Percentiles rank a stretch among this genome's conserved stretches.
Conservation (phyloP, 495 filamentous ascomycete genomes). For the Trichoderma orchidacearum region DNA sequence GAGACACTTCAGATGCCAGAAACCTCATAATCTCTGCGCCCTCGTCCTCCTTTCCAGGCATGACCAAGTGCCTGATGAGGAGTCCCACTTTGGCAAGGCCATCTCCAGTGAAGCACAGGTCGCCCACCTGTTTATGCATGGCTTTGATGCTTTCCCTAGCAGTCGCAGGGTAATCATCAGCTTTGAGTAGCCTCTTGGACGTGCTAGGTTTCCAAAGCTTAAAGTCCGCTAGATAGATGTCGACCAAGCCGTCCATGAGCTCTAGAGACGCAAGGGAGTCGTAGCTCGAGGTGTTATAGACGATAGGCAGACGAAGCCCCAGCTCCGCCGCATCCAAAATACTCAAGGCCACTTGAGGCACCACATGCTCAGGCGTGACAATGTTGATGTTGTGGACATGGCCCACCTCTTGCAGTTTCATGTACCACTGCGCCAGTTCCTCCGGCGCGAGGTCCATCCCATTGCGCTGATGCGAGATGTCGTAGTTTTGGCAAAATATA, state of each 20-base stretch:
- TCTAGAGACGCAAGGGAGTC: conserved; percentile 54
- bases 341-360: conserved; percentile 58
- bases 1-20: conserved; percentile 51
- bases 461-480: conserved; percentile 60
- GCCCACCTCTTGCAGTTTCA: conserved; percentile 62
- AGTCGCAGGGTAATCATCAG: conserved; percentile 50
- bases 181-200: conserved; percentile 57
- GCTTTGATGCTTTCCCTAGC: conserved; percentile 59
- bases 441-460: conserved; percentile 65
- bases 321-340: conserved; percentile 54
- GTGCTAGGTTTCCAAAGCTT: conserved; percentile 55
- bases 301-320: conserved; percentile 52
- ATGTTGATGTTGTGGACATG: conserved; percentile 71
- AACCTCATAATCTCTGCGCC: conserved; percentile 54
- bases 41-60: conserved; percentile 60
- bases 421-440: conserved; percentile 60
- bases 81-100: conserved; percentile 63
- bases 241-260: conserved; percentile 58
- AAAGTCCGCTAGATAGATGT: conserved; percentile 71
- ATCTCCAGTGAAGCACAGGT: conserved; percentile 61
- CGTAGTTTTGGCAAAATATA: conserved; percentile 75
- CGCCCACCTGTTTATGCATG: conserved; percentile 66
- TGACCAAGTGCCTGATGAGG: conserved; percentile 60
- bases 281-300: conserved; percentile 69
- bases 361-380: conserved; percentile 64